Base-by-base conservation (phyloP, 495 filamentous ascomycete species). In the Xylaria venustula region DNA sequence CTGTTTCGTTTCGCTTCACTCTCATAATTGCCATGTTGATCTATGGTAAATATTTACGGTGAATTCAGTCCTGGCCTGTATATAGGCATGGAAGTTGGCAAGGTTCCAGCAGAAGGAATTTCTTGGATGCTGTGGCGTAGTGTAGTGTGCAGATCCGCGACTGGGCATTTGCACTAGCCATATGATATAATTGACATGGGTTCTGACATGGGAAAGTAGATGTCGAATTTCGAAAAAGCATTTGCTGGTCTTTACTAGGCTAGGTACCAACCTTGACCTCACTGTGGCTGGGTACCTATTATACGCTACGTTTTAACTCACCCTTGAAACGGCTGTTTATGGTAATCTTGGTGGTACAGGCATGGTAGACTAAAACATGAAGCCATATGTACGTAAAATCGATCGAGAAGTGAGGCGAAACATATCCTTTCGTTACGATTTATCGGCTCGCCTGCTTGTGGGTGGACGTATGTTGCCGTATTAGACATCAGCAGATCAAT, bases 161-260 rank as follows among this genome's bases (percentile, higher is more conserved):
- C 51, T 41, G 22, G 36, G 51, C 51, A 42, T 19, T 36, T n/a
- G n/a, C 34, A 28, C 36, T 54, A 54, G 51, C 51, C 5, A 40
- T 28, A 28, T 15, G 23, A 19, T 28, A 42, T 54, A 12, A 22
- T 36, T 22, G 14, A 54, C 19, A 15, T 37, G 3, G 15, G 15
- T 15, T 32, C 2, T 6, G 30, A 22, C 36, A 42, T 54, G 51
- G 51, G 51, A 54, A 45, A 54, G 36, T n/a, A 26, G 34, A 41
- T 22, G 8, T 40, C 36, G 36, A 28, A 7, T 2, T 9, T 9
- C 22, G 7, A 41, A 54, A 54, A 41, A 28, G 36, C 36, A 54
- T 42, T 7, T 26, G 22, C 7, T 34, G 11, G 30, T 34, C 30
- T 34, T 5, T 11, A 5, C 30, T 34, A 34, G 30, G 5, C 30